phyloP scores from a whole-genome alignment of 345 rosid genomes.

The Populus simonii region DNA sequence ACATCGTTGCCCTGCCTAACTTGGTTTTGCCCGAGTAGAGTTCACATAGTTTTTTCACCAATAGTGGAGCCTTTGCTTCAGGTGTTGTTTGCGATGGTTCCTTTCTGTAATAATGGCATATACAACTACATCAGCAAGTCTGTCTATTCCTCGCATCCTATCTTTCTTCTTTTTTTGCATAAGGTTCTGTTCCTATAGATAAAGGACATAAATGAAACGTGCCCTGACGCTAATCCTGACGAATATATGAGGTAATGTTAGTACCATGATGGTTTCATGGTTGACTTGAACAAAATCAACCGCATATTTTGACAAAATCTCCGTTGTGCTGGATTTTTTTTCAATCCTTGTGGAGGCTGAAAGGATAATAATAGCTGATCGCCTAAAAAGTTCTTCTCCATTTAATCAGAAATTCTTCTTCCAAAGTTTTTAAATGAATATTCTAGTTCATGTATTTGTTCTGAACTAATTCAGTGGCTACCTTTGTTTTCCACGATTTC shows the following conservation, averaged over 20 bases:
- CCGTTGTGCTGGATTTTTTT: constrained; percentile 1
- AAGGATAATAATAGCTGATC: background rate
- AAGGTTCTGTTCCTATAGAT: constrained; percentile 7
- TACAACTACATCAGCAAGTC: background rate
- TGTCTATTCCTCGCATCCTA: background rate
- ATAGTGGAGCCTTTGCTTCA: constrained; percentile 17
- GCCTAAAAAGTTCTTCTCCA: background rate
- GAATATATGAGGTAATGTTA: background rate
- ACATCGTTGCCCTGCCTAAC: constrained; percentile 13
- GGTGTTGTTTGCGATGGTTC: constrained; percentile 15
- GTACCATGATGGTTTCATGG: background rate
- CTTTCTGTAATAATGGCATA: background rate
- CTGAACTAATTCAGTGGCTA: background rate
- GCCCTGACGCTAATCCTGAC: background rate
- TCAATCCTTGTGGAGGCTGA: background rate
- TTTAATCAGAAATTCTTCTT: background rate
- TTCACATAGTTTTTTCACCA: constrained; percentile 10
- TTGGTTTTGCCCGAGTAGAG: constrained; percentile 4
- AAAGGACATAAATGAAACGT: background rate
- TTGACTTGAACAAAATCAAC: constrained; percentile 9
- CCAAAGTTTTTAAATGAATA: background rate
- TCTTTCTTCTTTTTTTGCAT: background rate
- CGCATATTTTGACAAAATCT: constrained; percentile 7
- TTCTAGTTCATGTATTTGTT: background rate
- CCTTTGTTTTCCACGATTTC: background rate